These are phyloP conservation scores for Monosiga brevicollis DNA, from an alignment of 78 protist species.

Conservation along the genomic window DNA sequence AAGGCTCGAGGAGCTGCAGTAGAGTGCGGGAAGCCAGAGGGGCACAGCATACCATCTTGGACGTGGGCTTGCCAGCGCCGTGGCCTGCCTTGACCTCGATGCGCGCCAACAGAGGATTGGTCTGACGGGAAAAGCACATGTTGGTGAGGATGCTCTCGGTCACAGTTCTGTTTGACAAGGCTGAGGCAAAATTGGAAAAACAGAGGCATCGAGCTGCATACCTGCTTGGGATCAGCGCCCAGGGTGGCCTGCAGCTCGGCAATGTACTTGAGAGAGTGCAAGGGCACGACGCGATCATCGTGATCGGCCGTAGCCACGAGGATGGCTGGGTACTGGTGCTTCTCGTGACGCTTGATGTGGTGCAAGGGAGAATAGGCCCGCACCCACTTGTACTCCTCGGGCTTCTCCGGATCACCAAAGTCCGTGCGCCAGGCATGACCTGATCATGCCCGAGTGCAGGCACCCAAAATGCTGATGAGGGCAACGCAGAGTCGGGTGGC, in stretches of 20 bases:
- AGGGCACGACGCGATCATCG: slow-evolving; percentile 89
- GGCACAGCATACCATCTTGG: not conserved
- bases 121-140: slow-evolving; percentile 10
- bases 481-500: not conserved
- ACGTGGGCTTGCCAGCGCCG: slow-evolving; percentile 22
- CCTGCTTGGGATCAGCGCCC: not conserved
- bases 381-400: slow-evolving; percentile 28
- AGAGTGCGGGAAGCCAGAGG: no score
- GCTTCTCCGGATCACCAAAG: slow-evolving; percentile 50
- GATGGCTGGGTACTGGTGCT: slow-evolving; percentile 43
- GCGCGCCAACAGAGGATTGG: slow-evolving; percentile 50
- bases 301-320: slow-evolving; percentile 70
- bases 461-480: not conserved
- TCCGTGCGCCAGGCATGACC: slow-evolving; percentile 67
- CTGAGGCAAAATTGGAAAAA: not conserved
- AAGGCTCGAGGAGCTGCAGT: no score
- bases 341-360: slow-evolving; percentile 38
- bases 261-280: slow-evolving; percentile 71
- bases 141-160: not conserved
- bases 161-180: not conserved
- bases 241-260: slow-evolving; percentile 54
- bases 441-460: not conserved
- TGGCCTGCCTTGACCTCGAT: slow-evolving; percentile 47
- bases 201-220: not conserved
- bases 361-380: slow-evolving; percentile 71